phyloP scores from a whole-genome alignment of 2,329 filamentous ascomycete species.

The Fusarium siculi region DNA sequence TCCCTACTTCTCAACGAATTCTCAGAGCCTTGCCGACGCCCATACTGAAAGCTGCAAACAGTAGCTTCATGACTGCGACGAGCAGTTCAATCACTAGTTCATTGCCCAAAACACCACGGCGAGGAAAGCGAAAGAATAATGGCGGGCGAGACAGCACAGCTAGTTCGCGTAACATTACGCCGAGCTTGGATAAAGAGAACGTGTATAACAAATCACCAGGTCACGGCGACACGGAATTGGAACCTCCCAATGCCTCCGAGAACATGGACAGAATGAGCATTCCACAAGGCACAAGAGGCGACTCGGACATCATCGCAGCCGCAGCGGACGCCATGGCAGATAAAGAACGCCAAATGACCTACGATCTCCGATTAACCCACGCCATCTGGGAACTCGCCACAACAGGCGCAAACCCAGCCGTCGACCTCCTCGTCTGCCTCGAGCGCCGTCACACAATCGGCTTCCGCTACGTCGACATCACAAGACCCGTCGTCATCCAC shows the following conservation, averaged over 20 bases:
- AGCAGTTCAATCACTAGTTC: conserved; percentile 86
- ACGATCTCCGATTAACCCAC: conserved; percentile 88
- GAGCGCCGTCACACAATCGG: conserved; percentile 92
- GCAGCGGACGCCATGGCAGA: conserved; percentile 72
- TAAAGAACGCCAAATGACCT: conserved; percentile 77
- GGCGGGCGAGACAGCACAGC: conserved; percentile 52
- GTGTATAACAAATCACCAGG: conserved; percentile 45
- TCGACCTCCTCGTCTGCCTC: conserved; percentile 91
- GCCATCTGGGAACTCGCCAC: conserved; percentile 96
- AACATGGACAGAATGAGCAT: conserved; percentile 61
- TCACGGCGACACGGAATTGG: conserved; percentile 33
- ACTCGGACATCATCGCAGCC: conserved; percentile 55
- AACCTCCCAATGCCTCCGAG: conserved; percentile 52
- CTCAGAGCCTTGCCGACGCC: conserved; percentile 90
- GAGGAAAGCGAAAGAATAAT: conserved; percentile 68
- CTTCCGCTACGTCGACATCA: conserved; percentile 97
- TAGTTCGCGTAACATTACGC: conserved; percentile 49
- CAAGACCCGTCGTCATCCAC: conserved; percentile 89
- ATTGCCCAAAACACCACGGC: conserved; percentile 72
- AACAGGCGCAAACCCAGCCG: conserved; percentile 89
- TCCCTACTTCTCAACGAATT: conserved; percentile 92
- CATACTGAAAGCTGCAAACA: conserved; percentile 92
- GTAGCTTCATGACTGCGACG: conserved; percentile 92
- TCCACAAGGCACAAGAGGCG: conserved; percentile 38
- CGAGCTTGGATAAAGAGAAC: conserved; percentile 63